A percentile compares a stretch with the other conserved stretches of the same genome.
These are phyloP conservation scores for Kewa caespitosa DNA, from an alignment of 179 eudicot genomes.

Conservation along the genomic window DNA sequence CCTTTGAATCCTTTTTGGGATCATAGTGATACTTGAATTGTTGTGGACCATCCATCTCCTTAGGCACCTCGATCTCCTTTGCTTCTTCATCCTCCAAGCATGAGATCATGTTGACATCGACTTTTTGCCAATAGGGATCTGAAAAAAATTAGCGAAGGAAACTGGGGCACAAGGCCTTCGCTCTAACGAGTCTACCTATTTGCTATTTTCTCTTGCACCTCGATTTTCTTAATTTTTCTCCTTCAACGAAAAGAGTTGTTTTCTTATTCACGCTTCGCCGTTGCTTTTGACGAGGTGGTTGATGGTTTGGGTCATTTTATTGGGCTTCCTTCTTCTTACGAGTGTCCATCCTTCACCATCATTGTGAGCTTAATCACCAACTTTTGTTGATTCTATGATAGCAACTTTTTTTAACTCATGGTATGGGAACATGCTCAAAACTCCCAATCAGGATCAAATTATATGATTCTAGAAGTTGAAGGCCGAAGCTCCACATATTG, in stretches of 20 bases:
- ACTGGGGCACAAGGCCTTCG: neutral
- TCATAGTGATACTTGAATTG: neutral
- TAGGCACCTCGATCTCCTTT: neutral
- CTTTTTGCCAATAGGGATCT: neutral
- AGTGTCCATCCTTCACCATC: slow-evolving; percentile 13
- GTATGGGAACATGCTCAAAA: too few species aligned
- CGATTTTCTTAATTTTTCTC: neutral
- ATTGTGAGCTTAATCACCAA: neutral
- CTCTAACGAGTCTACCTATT: neutral
- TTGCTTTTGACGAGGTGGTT: neutral
- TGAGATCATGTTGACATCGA: neutral
- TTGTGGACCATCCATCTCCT: neutral
- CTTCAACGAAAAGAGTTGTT: neutral
- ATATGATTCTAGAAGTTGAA: too few species aligned
- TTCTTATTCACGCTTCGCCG: neutral
- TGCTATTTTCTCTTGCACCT: neutral
- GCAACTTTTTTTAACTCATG: neutral
- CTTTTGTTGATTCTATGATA: too few species aligned
- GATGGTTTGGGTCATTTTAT: neutral
- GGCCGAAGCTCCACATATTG: too few species aligned
- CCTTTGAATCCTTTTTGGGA: neutral
- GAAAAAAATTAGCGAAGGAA: slow-evolving; percentile 1
- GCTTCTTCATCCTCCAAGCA: neutral
- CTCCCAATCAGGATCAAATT: neutral
- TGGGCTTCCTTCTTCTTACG: neutral